Base-by-base conservation (phyloP, 1,139 yeast genomes). In the Geotrichum reessii region DNA sequence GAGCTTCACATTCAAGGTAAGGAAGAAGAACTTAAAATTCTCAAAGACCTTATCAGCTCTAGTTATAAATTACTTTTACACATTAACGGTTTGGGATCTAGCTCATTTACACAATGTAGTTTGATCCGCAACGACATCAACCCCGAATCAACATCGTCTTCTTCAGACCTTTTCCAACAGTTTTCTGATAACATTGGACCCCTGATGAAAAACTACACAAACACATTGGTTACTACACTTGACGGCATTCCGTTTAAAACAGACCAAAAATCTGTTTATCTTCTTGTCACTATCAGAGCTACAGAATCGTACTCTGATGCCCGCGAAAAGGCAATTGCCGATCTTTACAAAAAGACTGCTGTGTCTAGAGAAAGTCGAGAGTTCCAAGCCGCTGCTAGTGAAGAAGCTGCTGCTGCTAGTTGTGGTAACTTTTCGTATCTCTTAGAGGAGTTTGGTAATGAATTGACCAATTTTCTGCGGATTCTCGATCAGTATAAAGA, bases 331-430 rank as follows among this genome's bases (percentile, higher is more conserved):
- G 83, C 93, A 0, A 78, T 88, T 58, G 77, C 76, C 31, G 78
- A 77, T 60, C 72, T 88, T 8, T 87, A 87, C 67, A 72, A 76
- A 7, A 89, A 85, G 64, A 81, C 79, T 2, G 73, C 82, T 6
- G 85, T 85, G 71, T 73, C 76, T 28, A 54, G 58, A 27, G 60
- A 55, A 9, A 55, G 54, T 14, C 57, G 61, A 7, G 65, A 65
- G 27, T 59, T 63, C 37, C 71, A 74, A n/a, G 76, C 78, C 53
- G 78, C 80, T 61, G 81, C 87, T 0, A 86, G 84, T 61, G 86
- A 85, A 64, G 95, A 88, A 69, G 93, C 86, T 63, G 86, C 87
- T 4, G 87, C 93, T 0, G 96, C 96, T 0, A 82, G 89, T 58
- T 87, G 95, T 74, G 95, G 93, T 1, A 87, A 88, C 67, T 88